A percentile compares a stretch with the other conserved stretches of the same genome.
phyloP scores from a whole-genome alignment of 2,329 filamentous ascomycete genomes.

The Trichoderma harzianum region DNA sequence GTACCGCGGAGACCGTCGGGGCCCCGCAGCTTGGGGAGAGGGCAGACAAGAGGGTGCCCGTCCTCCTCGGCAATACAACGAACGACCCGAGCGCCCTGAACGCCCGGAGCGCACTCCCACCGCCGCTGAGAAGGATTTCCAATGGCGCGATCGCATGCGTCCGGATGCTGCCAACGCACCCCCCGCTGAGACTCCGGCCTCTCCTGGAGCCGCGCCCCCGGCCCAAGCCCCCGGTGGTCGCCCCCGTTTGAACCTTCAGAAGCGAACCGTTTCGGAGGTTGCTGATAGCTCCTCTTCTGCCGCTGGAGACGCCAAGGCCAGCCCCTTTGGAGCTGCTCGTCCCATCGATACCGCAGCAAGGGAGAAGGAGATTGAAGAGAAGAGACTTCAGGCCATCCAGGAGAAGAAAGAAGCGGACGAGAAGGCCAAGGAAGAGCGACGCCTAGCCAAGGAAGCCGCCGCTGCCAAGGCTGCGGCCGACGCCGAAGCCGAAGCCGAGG shows the following conservation, averaged over 20 bases:
- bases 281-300: conserved; percentile 49
- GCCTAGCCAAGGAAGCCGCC: conserved; percentile 57
- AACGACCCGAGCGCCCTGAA: conserved; percentile 62
- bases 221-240: conserved; percentile 56
- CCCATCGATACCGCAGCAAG: conserved; percentile 90
- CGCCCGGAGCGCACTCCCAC: conserved; percentile 64
- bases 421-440: conserved; percentile 74
- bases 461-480: conserved; percentile 45
- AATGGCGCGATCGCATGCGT: conserved; percentile 90
- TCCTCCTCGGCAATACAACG: conserved; percentile 70
- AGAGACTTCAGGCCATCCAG: conserved; percentile 66
- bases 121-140: conserved; percentile 86
- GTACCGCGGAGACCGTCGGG: conserved; percentile 59
- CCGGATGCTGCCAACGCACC: conserved; percentile 69
- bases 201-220: conserved; percentile 59
- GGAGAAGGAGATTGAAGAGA: conserved; percentile 88
- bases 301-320: conserved; percentile 73
- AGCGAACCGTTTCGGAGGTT: conserved; percentile 83
- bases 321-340: conserved; percentile 87
- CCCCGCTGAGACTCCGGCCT: conserved; percentile 65
- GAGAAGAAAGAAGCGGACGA: conserved; percentile 87
- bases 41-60: conserved; percentile 72
- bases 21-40: conserved; percentile 75
- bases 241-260: conserved; percentile 82
- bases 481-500: conserved; percentile 45